These are phyloP conservation scores for Blepharisma japonicum DNA, from an alignment of 73 alveolate genomes.

Conservation along the genomic window DNA sequence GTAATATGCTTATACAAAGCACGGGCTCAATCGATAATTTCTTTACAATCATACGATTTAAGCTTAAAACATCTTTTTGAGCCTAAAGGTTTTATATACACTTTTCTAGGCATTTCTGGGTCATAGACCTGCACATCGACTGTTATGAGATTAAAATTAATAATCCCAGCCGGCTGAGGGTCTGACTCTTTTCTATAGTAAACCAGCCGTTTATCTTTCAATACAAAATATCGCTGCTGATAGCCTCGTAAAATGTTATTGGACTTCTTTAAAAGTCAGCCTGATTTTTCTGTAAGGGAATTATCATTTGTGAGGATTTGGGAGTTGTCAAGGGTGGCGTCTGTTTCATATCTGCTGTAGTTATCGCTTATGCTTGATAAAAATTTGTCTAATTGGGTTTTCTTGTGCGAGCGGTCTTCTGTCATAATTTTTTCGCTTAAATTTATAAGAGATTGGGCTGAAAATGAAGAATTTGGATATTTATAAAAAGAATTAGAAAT, in stretches of 20 bases:
- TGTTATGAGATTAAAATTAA: constrained; percentile 3
- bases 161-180: neutral
- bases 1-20: constrained; percentile 24
- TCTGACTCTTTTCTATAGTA: neutral
- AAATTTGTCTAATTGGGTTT: no score
- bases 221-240: neutral
- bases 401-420: no score
- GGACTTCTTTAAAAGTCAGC: neutral
- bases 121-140: neutral
- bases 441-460: no score
- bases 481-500: no score
- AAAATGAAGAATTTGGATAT: no score
- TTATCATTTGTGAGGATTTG: no score
- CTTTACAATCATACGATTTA: constrained; percentile 36
- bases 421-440: no score
- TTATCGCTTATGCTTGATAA: no score
- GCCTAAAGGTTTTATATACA: constrained; percentile 27
- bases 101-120: constrained; percentile 1
- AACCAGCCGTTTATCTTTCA: neutral
- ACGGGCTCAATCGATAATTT: constrained; percentile 32
- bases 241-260: neutral
- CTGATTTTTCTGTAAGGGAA: no score
- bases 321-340: no score
- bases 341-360: no score
- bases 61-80: constrained; percentile 39